Base-by-base conservation (phyloP, 805 yeast species). In the Barnettozyma salicaria region DNA sequence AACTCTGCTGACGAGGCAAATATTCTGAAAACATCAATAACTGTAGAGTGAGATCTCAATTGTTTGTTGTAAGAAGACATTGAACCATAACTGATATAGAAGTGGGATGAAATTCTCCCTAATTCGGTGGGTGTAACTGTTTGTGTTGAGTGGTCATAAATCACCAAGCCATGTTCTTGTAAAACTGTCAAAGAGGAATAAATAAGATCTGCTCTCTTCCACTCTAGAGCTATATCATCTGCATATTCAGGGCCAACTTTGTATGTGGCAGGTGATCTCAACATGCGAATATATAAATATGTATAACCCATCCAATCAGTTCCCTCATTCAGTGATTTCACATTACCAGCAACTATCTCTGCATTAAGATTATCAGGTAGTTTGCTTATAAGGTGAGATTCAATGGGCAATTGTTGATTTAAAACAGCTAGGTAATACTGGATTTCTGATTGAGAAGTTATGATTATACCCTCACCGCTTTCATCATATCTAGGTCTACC, bases 401-500 rank as follows among this genome's bases (percentile, higher is more conserved):
- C 97, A 37, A 90, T 90, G 0, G 97, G 96, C 12, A 90, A 62
- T 52, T 88, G 95, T 47, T 88, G 94, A 55, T 88, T 89, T 45
- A 88, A 65, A n/a, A 90, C 72, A 1, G 96, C 95, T 50, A 92
- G 67, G 53, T 88, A 90, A 55, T 87, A 89, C 46, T 85, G 90
- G 13, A 90, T 70, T 50, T 88, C 95, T 16, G 79, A 78, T 41
- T 85, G 92, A 0, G 89, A 72, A 0, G 97, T 92, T 33, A 90
- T 86, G 22, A 90, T 85, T 4, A 90, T 78, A 64, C 97, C 98
- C 49, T 86, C 95, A 51, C 98, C 98, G 51, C 78, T 75, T 13
- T 78, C 77, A 58, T 90, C 98, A 60, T 82, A 92, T 36, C 96
- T 70, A 0, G 98, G 98, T 60, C 98, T 73, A 49, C 97, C 97